phyloP scores from a whole-genome alignment of 768 basidiomycete species.

The Botryobasidium botryosum region DNA sequence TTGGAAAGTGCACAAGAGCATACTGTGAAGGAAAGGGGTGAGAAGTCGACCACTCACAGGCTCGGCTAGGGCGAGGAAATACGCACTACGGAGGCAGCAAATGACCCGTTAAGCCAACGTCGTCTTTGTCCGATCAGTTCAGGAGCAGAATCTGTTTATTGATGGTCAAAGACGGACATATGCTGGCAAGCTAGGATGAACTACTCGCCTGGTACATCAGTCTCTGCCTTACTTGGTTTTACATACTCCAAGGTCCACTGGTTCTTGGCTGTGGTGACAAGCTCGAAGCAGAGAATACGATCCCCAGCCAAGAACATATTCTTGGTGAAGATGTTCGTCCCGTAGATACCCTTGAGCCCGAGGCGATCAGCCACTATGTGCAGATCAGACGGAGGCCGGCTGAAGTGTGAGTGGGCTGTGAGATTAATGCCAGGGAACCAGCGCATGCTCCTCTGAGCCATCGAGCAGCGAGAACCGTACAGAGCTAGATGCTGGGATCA shows the following conservation, averaged over 20 bases:
- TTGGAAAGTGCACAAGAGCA: constrained; percentile 84
- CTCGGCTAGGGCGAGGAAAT: not conserved
- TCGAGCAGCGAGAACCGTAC: too few species aligned
- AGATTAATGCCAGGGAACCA: too few species aligned
- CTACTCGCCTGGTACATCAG: constrained; percentile 86
- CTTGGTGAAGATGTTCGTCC: constrained; percentile 95
- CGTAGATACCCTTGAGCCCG: constrained; percentile 84
- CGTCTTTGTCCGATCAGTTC: constrained; percentile 92
- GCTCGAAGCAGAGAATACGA: constrained; percentile 93
- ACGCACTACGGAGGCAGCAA: constrained; percentile 77
- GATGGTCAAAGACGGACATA: too few species aligned
- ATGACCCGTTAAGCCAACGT: constrained; percentile 94
- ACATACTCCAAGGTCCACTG: constrained; percentile 84
- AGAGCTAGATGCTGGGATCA: too few species aligned
- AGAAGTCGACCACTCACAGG: too few species aligned
- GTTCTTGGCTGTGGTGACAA: constrained; percentile 79
- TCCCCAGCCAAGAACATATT: constrained; percentile 73
- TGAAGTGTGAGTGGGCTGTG: too few species aligned
- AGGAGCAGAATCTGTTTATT: constrained; percentile 74
- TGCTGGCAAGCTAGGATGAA: too few species aligned
- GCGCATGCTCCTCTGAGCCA: too few species aligned
- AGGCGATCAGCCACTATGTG: constrained; percentile 65
- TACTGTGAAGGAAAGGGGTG: constrained; percentile 31
- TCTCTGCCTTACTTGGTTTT: constrained; percentile 91
- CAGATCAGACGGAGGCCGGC: too few species aligned